A percentile compares a stretch with the other conserved stretches of the same genome.
These are phyloP conservation scores for Russula vinacea DNA, from an alignment of 768 basidiomycete genomes.

Conservation along the genomic window DNA sequence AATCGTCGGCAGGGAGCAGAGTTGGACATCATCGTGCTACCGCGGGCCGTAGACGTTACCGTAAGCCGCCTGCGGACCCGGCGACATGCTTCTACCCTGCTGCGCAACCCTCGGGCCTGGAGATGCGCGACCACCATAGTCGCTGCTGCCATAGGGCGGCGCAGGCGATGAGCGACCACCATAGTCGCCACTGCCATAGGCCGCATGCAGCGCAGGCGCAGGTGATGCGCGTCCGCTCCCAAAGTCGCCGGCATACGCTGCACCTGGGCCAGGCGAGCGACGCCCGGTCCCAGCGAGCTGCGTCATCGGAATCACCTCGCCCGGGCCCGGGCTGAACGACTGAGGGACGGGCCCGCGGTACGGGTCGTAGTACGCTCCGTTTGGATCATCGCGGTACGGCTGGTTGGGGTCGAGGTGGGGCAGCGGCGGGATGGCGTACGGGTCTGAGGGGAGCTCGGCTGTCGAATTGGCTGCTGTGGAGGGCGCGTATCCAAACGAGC, in stretches of 20 bases:
- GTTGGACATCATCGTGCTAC: constrained; percentile 20
- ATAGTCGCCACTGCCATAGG: constrained; percentile 8
- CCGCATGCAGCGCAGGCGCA: neutral
- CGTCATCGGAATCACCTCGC: constrained; percentile 73
- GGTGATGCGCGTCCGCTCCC: constrained; percentile 25
- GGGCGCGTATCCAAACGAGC: constrained; percentile 45
- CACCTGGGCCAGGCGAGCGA: constrained; percentile 34
- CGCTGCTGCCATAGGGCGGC: constrained; percentile 17
- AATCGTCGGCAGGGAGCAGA: neutral
- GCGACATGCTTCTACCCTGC: constrained; percentile 39
- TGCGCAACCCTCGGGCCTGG: constrained; percentile 6
- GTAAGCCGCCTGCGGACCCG: constrained; percentile 48
- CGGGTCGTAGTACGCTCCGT: constrained; percentile 58
- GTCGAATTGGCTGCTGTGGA: constrained; percentile 47
- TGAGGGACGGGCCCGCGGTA: constrained; percentile 74
- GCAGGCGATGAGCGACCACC: constrained; percentile 29
- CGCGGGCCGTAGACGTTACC: constrained; percentile 31
- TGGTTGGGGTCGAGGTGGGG: constrained; percentile 76
- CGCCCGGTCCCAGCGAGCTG: constrained; percentile 42
- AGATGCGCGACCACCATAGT: constrained; percentile 21
- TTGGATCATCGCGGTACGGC: constrained; percentile 74
- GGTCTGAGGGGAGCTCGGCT: constrained; percentile 52
- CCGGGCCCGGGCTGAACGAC: constrained; percentile 49
- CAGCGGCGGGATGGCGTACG: constrained; percentile 79
- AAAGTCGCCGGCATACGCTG: constrained; percentile 23